These are phyloP conservation scores for Silene uniflora DNA, from an alignment of 148 eudicot species.

Conservation along the genomic window DNA sequence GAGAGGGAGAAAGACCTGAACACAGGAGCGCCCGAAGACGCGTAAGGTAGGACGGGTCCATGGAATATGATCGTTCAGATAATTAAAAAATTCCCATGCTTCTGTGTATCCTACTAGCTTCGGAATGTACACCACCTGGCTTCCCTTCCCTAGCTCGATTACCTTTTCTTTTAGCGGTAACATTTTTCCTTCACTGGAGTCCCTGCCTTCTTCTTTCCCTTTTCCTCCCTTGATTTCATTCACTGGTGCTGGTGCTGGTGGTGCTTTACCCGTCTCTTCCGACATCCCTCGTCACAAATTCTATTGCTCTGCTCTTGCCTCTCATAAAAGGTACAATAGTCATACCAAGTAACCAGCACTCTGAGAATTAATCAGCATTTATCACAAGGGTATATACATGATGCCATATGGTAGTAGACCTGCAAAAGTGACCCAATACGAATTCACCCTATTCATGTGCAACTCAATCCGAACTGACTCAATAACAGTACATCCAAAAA, in stretches of 20 bases:
- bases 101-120: constrained; percentile 41
- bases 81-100: constrained; percentile 58
- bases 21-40: constrained; percentile 63
- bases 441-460: no score
- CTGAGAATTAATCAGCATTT: neutral
- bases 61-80: constrained; percentile 59
- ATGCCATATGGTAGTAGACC: no score
- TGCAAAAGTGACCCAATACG: no score
- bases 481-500: no score
- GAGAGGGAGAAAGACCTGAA: constrained; percentile 49
- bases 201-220: constrained; percentile 5
- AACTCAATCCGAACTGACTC: no score
- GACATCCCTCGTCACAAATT: neutral
- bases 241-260: neutral
- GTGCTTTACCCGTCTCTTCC: neutral
- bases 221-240: neutral
- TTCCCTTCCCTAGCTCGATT: constrained; percentile 58
- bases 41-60: constrained; percentile 88
- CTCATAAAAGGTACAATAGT: neutral
- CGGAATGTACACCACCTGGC: constrained; percentile 52
- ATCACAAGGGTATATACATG: no score
- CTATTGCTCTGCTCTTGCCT: neutral
- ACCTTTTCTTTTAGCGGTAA: constrained; percentile 1
- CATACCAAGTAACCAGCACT: neutral
- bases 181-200: neutral